Evolutionary conservation across 2,329 filamentous ascomycete species (phyloP).

Genomic region (Cryphonectria naterciae): DNA sequence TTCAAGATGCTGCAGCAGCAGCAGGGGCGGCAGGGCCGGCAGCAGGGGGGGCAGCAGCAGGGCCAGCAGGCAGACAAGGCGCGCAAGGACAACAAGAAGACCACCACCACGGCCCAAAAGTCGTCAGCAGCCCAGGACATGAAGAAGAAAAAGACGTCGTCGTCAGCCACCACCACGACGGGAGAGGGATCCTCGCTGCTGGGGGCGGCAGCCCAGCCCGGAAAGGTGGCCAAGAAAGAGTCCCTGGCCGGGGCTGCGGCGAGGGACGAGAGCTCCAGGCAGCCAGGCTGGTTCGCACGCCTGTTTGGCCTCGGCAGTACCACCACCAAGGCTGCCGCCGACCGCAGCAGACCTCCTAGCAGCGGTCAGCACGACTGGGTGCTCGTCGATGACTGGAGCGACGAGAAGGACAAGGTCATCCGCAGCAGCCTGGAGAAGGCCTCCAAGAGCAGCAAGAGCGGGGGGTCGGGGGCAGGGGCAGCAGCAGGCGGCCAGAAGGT

Average conservation of each 20-base stretch:
- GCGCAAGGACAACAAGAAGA: slow-evolving; percentile 40
- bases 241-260: slow-evolving; percentile 2
- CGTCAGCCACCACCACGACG: slow-evolving; percentile 34
- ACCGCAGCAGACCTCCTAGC: slow-evolving; percentile 69
- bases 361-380: slow-evolving; percentile 79
- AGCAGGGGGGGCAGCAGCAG: slow-evolving; percentile 51
- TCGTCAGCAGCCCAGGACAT: no score
- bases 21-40: slow-evolving; percentile 47
- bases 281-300: slow-evolving; percentile 50
- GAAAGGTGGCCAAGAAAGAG: slow-evolving; percentile 22
- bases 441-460: slow-evolving; percentile 35
- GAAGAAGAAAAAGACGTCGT: slow-evolving; percentile 25
- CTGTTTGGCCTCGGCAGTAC: slow-evolving; percentile 44
- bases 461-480: background rate
- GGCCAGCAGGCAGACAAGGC: slow-evolving; percentile 42
- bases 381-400: slow-evolving; percentile 62
- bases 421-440: slow-evolving; percentile 42
- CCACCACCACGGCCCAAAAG: no score
- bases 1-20: slow-evolving; percentile 55
- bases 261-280: background rate
- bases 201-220: slow-evolving; percentile 16
- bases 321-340: slow-evolving; percentile 39
- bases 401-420: slow-evolving; percentile 30
- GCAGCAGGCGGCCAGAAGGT: slow-evolving; percentile 31
- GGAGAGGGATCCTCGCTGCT: slow-evolving; percentile 30